phyloP scores from a whole-genome alignment of 1,284 basidiomycete genomes.

The Sphagnurus paluster region DNA sequence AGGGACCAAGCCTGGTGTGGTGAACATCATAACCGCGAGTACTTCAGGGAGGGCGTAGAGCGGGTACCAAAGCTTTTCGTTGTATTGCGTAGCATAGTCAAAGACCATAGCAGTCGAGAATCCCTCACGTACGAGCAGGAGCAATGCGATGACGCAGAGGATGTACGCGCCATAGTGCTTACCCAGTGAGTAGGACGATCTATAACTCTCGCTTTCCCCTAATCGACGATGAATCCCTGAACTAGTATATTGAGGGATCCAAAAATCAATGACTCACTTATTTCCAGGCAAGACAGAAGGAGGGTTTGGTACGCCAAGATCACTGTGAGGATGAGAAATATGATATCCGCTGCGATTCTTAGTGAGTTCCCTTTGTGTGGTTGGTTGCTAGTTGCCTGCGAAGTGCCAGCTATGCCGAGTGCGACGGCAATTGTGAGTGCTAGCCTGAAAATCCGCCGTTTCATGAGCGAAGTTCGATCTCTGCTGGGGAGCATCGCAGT shows the following conservation, averaged over 20 bases:
- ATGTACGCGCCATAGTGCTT: conserved; percentile 32
- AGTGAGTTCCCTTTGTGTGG: conserved; percentile 19
- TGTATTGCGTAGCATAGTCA: conserved; percentile 27
- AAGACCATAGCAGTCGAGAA: conserved; percentile 37
- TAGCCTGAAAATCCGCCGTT: conserved; percentile 34
- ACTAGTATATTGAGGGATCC: too few species aligned
- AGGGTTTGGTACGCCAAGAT: conserved; percentile 42
- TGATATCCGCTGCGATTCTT: conserved; percentile 35
- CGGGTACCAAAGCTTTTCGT: conserved; percentile 46
- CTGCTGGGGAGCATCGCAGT: too few species aligned
- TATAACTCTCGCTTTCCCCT: too few species aligned
- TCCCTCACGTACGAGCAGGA: conserved; percentile 40
- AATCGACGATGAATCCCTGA: too few species aligned
- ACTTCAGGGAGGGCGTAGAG: conserved; percentile 43
- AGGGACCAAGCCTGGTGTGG: conserved; percentile 42
- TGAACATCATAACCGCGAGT: conserved; percentile 39
- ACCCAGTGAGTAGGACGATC: conserved; percentile 29
- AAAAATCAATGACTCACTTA: conserved; percentile 2
- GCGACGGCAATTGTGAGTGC: conserved; percentile 33
- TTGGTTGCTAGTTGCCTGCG: conserved; percentile 10
- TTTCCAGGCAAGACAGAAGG: conserved; percentile 28
- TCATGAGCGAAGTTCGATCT: too few species aligned
- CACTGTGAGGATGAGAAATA: conserved; percentile 45
- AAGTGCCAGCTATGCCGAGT: conserved; percentile 37
- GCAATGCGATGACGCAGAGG: conserved; percentile 34